Evolutionary conservation across 306 rosid genomes (phyloP).

Genomic region (Lathyrus sativus): DNA sequence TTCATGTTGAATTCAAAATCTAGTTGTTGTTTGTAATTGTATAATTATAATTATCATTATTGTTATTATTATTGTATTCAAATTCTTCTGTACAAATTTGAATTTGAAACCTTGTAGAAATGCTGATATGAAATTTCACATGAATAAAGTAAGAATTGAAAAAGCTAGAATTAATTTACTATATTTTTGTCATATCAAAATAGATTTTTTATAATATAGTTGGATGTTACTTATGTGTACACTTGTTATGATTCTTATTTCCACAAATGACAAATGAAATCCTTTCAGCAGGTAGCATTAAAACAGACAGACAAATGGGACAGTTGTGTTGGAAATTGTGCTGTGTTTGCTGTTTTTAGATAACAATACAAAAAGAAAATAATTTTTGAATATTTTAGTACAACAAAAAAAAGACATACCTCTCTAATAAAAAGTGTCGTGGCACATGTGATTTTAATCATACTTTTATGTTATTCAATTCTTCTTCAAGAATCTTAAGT

Average conservation of each 20-base stretch:
- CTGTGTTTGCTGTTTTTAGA: background rate
- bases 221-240: background rate
- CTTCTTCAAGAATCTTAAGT: too few relatives aligned
- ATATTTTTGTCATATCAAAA: too few relatives aligned
- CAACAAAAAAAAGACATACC: too few relatives aligned
- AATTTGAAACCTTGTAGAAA: constrained; percentile 42
- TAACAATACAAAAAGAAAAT: background rate
- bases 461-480: too few relatives aligned
- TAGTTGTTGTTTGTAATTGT: constrained; percentile 50
- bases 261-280: background rate
- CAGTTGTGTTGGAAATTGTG: background rate
- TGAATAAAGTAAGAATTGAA: too few relatives aligned
- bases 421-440: too few relatives aligned
- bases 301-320: background rate
- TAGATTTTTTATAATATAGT: background rate
- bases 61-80: constrained; percentile 32
- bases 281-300: background rate
- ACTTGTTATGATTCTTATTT: background rate
- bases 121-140: background rate
- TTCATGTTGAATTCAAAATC: constrained; percentile 47
- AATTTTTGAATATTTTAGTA: background rate
- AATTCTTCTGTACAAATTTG: constrained; percentile 60
- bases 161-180: too few relatives aligned
- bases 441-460: too few relatives aligned
- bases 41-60: constrained; percentile 33